Evolutionary conservation across 1,284 basidiomycete genomes (phyloP), one percentile per base, ranked within the genome.

Genomic region (Acaromyces ingoldii): DNA sequence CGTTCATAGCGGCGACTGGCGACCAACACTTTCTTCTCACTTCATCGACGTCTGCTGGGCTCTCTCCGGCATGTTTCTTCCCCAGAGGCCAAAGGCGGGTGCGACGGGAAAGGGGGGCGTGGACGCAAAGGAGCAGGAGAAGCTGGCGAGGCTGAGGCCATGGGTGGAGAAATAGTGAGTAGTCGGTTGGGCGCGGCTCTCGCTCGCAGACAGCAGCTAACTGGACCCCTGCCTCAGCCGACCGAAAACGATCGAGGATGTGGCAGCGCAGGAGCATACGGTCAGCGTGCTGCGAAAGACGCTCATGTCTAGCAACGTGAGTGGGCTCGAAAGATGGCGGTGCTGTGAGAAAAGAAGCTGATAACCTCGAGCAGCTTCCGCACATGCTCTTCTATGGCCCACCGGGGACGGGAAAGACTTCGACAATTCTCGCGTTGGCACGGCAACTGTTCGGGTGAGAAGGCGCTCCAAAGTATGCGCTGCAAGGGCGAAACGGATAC

Each of bases 371-470:
- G 9, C 74, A 98, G 93, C 82, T 99, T 41, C 93, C 95, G 1
- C 95, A 99, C 74, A 98, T 98, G 93, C 81, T 99, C 46, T 98
- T 99, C 80, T 99, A 99, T 67, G 95, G 95, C 0, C 95, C 95
- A 17, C 95, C 95, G 7, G 95, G 95, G 26, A 98, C 95, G 6
- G 95, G 95, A 44, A 99, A 99, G 78, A 99, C 95, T 13, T 95
- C 91, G 33, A 97, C 95, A 0, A 98, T 99, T 65, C 84, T 99
- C 13, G 95, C 95, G 11, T 80, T 99, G 34, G 82, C 95, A 38
- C 81, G 92, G 44, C 91, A 98, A 76, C 82, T 99, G 15, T 99
- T 93, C 73, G 95, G 95, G 40, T 60, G 44, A 22, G 62, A n/a
- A n/a, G n/a, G n/a, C n/a, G n/a, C n/a, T n/a, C n/a, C n/a, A n/a